Evolutionary conservation across 1,139 yeast species (phyloP).

Genomic region (Geotrichum candidum): DNA sequence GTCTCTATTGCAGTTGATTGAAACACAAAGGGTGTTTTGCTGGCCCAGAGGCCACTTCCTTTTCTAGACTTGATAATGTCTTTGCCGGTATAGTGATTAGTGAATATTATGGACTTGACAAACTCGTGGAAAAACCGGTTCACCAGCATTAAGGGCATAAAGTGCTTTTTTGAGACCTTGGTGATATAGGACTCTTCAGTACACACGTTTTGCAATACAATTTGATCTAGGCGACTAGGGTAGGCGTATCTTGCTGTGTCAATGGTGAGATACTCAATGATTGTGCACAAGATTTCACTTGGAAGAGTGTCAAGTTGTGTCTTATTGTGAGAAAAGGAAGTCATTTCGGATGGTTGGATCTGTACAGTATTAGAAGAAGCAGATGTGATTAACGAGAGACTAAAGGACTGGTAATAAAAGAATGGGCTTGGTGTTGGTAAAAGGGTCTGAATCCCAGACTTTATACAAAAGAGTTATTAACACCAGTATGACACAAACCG

Average conservation of each 20-base stretch:
- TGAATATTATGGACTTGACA: neutral
- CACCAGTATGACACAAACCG: no score
- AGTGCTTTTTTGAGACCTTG: neutral
- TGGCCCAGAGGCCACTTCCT: neutral
- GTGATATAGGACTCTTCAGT: neutral
- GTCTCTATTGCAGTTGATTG: neutral
- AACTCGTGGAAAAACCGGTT: neutral
- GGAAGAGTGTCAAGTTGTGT: neutral
- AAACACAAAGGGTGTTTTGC: neutral
- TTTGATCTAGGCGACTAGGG: neutral
- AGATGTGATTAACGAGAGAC: no score
- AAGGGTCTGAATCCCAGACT: no score
- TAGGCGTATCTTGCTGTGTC: neutral
- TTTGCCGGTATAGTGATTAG: neutral
- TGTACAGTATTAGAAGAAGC: neutral
- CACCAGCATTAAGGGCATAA: neutral
- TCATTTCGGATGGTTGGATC: neutral
- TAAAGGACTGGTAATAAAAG: no score
- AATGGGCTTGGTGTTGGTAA: no score
- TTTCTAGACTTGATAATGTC: neutral
- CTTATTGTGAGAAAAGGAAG: neutral
- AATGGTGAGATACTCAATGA: neutral
- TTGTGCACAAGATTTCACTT: neutral
- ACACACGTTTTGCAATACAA: neutral
- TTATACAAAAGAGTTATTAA: no score